Evolutionary conservation across 495 filamentous ascomycete species (phyloP), one percentile per base, ranked within the genome.

Genomic region (Chlorociboria aeruginascens): DNA sequence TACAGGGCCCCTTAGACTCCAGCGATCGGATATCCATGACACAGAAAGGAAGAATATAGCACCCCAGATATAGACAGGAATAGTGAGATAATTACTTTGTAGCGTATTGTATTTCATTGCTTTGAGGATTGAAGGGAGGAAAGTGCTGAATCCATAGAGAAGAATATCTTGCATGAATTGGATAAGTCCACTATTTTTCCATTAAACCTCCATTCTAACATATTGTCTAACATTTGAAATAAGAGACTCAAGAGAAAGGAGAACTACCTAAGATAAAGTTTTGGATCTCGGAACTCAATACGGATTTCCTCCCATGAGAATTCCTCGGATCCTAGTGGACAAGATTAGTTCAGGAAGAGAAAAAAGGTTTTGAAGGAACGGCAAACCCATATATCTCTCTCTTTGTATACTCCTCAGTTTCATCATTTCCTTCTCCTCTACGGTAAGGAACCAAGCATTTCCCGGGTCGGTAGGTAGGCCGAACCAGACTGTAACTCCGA

Each of bases 101-200:
- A 75, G 56, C 10, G 64, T 68, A 41, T 63, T 51, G 48, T 75
- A 76, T 0, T 71, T 74, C 51, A 80, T 66, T 9, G 64, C 66
- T 39, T 64, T 52, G 43, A 81, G 59, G 38, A 80, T 78, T 1
- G 70, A 69, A 1, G 77, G 78, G 17, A 80, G 48, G 55, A 81
- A 81, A 7, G 74, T 79, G 44, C 66, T 71, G 63, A 78, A 77
- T 31, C 77, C 76, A 44, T 78, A 77, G 7, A 79, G 63, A 17
- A 78, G 63, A 6, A 36, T 74, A 46, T 78, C 71, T 57, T 67
- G 63, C 20, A 68, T 67, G 55, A 79, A 77, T 43, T 75, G 70
- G n/a, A 66, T 68, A 16, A 65, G 54, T 20, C 63, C 66, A 35
- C 66, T 72, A 30, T 8, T 25, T 25, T 25, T 2, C 4, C 20